Evolutionary conservation across 352 stramenopile genomes (phyloP), one percentile per base, ranked within the genome.

Genomic region (Aphanomyces invadans): DNA sequence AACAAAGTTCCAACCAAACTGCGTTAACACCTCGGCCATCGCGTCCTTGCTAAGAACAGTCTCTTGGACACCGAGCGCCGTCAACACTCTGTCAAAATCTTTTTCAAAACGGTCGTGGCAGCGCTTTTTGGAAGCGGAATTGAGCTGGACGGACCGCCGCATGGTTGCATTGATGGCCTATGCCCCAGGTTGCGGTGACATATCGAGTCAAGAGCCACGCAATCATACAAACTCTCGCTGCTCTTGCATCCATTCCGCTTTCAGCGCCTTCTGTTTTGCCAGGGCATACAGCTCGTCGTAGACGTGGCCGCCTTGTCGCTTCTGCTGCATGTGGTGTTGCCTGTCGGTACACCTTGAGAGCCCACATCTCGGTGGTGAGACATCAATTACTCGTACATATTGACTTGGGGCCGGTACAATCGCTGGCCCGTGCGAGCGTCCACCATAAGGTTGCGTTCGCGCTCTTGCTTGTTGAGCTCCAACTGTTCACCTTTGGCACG

Each of bases 221-320:
- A n/a, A n/a, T n/a, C n/a, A n/a, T n/a, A n/a, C n/a, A n/a, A n/a
- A n/a, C n/a, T n/a, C n/a, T n/a, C n/a, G n/a, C 25, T 63, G 36
- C 10, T 36, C 31, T 42, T 63, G 55, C 4, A 52, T 17, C 42
- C 21, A 4, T 2, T 26, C 55, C 21, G 21, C 9, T 31, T 63
- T 63, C 25, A 45, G 7, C 2, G 25, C 55, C 21, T 31, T 52
- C 3, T 38, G 23, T 26, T 46, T 19, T 5, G 55, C 55, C 25
- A 44, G 31, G 9, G 19, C 28, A 26, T 63, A 63, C 5, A 63
- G 42, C 21, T 63, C 55, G 42, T 44, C 42, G 11, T 31, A 63
- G 4, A 63, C 28, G 42, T 63, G 23, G 42, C 55, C n/a, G 9
- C 44, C 12, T 9, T 25, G 42, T 63, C 17, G 36, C 31, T 38